phyloP scores from a whole-genome alignment of 805 yeast species.

The Ascoidea asiatica region DNA sequence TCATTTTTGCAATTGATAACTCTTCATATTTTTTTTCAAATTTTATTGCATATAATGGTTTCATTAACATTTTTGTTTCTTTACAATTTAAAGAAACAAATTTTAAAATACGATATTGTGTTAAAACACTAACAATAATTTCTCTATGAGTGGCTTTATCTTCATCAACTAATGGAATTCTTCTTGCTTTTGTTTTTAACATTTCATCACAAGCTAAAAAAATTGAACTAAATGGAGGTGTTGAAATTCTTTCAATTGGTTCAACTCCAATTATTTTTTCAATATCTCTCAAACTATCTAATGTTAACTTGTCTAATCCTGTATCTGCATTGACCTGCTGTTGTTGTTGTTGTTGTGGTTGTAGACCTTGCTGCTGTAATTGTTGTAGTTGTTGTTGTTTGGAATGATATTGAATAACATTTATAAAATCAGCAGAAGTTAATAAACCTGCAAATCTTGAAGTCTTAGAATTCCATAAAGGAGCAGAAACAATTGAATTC shows the following conservation, averaged over 20 bases:
- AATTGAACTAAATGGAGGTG: slow-evolving; percentile 81
- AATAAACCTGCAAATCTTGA: slow-evolving; percentile 89
- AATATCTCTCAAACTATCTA: slow-evolving; percentile 75
- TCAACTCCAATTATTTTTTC: slow-evolving; percentile 80
- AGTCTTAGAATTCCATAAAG: slow-evolving; percentile 85
- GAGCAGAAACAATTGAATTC: slow-evolving; percentile 91
- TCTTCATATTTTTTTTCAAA: slow-evolving; percentile 28
- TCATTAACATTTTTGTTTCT: slow-evolving; percentile 72
- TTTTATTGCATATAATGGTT: slow-evolving; percentile 58
- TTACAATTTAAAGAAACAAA: slow-evolving; percentile 94
- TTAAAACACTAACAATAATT: slow-evolving; percentile 86
- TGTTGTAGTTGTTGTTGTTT: slow-evolving; percentile 79
- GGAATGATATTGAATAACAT: slow-evolving; percentile 88
- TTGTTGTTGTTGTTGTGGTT: slow-evolving; percentile 76
- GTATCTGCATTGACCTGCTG: no score
- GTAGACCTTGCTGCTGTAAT: no score
- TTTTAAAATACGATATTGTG: slow-evolving; percentile 91
- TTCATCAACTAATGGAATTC: slow-evolving; percentile 89
- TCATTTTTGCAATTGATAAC: slow-evolving; percentile 74
- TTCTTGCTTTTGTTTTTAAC: slow-evolving; percentile 77
- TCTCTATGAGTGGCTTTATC: slow-evolving; percentile 89
- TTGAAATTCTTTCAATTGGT: slow-evolving; percentile 73
- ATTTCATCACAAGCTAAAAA: slow-evolving; percentile 90
- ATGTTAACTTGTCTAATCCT: slow-evolving; percentile 65
- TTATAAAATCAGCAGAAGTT: slow-evolving; percentile 85